Evolutionary conservation across 2,329 filamentous ascomycete species (phyloP).

Genomic region (Penicillium sp.): DNA sequence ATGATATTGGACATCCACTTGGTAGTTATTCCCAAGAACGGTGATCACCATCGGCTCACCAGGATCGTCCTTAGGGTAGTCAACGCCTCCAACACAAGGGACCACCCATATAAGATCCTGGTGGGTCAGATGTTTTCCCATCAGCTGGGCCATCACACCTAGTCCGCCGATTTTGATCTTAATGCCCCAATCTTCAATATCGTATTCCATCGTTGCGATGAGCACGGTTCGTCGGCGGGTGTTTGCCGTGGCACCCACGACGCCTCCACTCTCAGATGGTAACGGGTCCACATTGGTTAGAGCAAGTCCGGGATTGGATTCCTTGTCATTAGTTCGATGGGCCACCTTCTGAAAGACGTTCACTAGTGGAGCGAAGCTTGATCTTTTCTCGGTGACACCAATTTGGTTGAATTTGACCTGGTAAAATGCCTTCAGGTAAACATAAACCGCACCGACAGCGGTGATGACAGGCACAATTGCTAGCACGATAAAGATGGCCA

Average conservation of each 20-base stretch:
- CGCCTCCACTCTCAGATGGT: conserved; percentile 28
- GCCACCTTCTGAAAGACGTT: conserved; percentile 4
- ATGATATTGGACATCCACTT: conserved; percentile 64
- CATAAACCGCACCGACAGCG: conserved; percentile 50
- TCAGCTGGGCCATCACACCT: conserved; percentile 68
- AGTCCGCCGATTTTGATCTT: conserved; percentile 71
- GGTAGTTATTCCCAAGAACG: conserved; percentile 59
- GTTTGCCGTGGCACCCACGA: conserved; percentile 24
- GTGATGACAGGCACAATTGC: conserved; percentile 52
- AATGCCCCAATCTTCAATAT: conserved; percentile 67
- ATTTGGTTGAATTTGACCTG: conserved; percentile 62
- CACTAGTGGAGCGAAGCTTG: conserved; percentile 33
- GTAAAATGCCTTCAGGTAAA: conserved; percentile 62
- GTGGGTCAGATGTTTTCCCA: conserved; percentile 63
- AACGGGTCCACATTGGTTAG: conserved; percentile 24
- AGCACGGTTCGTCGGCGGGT: conserved; percentile 53
- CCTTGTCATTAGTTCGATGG: neutral
- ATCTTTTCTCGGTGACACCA: conserved; percentile 53
- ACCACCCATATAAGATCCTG: conserved; percentile 65
- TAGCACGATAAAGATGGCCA: conserved; percentile 54
- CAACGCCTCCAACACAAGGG: conserved; percentile 60
- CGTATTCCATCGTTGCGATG: conserved; percentile 70
- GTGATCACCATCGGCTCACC: conserved; percentile 62
- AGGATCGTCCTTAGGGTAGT: conserved; percentile 60
- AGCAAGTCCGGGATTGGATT: neutral